Percentiles rank a stretch among this genome's conserved stretches.
Conservation (phyloP, 208 protist species). For the Crithidia mellificae region DNA sequence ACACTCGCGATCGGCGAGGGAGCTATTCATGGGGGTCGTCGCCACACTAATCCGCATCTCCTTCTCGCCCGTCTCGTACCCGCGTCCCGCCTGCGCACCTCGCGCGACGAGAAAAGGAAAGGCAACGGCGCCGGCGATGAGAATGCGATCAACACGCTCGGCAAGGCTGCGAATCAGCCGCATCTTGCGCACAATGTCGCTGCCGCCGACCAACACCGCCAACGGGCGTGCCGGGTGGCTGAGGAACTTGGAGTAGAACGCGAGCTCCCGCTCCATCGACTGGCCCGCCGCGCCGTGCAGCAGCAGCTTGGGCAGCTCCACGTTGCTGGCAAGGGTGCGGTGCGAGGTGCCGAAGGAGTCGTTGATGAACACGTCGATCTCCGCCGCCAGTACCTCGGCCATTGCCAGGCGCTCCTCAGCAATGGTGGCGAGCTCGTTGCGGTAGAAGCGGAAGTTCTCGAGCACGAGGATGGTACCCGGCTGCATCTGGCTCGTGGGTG, state of each 20-base stretch:
- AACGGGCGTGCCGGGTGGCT: constrained; percentile 59
- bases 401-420: constrained; percentile 54
- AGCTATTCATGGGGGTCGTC: constrained; percentile 9
- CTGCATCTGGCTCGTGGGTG: constrained; percentile 40
- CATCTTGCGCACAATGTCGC: constrained; percentile 58
- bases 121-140: constrained; percentile 61
- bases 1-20: background rate
- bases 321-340: constrained; percentile 50
- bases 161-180: constrained; percentile 66
- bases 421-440: constrained; percentile 56
- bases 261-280: constrained; percentile 75
- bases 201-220: constrained; percentile 62
- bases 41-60: constrained; percentile 23
- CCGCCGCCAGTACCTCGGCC: constrained; percentile 60
- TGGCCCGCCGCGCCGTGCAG: constrained; percentile 73
- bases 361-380: constrained; percentile 78
- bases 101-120: constrained; percentile 70
- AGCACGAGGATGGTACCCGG: constrained; percentile 66
- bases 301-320: constrained; percentile 66
- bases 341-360: constrained; percentile 82
- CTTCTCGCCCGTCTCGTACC: constrained; percentile 36
- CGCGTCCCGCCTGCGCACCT: constrained; percentile 39
- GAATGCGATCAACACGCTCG: constrained; percentile 71
- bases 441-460: constrained; percentile 83
- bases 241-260: constrained; percentile 80